phyloP scores from a whole-genome alignment of 495 filamentous ascomycete species.

The Hypoxylon fuscum region DNA sequence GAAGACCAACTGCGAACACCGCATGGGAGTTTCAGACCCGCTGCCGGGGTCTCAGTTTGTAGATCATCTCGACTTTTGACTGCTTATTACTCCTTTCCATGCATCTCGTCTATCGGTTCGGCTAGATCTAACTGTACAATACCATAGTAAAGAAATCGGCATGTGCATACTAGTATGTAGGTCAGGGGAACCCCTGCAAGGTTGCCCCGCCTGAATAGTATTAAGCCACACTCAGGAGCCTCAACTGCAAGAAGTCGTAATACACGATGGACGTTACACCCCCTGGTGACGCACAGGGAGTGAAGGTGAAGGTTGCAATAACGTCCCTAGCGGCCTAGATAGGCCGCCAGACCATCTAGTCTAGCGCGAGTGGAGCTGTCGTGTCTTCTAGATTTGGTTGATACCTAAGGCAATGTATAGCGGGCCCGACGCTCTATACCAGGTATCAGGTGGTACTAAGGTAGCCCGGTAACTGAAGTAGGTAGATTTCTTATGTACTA shows the following conservation, averaged over 20 bases:
- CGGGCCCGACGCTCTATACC: too few species aligned
- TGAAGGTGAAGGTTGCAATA: neutral
- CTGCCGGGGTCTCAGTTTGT: constrained; percentile 50
- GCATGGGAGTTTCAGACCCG: constrained; percentile 48
- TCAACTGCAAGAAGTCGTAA: constrained; percentile 20
- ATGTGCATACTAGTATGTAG: too few species aligned
- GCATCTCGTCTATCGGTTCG: constrained; percentile 20
- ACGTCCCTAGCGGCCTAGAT: too few species aligned
- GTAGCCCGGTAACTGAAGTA: too few species aligned
- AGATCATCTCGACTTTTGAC: constrained; percentile 41
- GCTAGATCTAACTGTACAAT: constrained; percentile 21
- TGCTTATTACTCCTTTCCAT: neutral
- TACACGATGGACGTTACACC: constrained; percentile 7
- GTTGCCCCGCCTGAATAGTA: neutral
- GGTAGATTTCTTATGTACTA: too few species aligned
- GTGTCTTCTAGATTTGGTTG: neutral
- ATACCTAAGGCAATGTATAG: too few species aligned
- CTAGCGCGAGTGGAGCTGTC: neutral
- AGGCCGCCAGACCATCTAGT: neutral
- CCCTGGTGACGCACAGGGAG: constrained; percentile 16
- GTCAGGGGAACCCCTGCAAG: too few species aligned
- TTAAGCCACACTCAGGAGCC: neutral
- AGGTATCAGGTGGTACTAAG: too few species aligned
- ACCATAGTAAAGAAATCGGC: too few species aligned
- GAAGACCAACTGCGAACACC: constrained; percentile 29